These are phyloP conservation scores for Cantharellus cinnabarinus DNA, from an alignment of 768 basidiomycete species.

Conservation along the genomic window DNA sequence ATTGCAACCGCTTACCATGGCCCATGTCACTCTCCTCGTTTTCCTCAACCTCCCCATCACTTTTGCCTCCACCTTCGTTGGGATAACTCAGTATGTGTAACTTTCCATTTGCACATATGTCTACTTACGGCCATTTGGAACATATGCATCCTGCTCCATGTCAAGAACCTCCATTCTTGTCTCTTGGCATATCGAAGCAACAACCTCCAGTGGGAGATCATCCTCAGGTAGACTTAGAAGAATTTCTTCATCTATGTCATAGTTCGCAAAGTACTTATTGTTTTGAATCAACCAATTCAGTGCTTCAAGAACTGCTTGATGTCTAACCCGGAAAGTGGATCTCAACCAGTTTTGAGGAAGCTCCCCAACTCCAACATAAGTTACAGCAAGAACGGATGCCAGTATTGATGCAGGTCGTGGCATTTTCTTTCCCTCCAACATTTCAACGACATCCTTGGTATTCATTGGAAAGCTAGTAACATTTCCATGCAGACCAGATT, in stretches of 20 bases:
- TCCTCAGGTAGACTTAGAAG: no score
- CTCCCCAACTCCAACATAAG: slow-evolving; percentile 17
- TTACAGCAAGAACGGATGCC: slow-evolving; percentile 17
- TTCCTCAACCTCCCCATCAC: no score
- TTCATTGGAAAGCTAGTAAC: slow-evolving; percentile 18
- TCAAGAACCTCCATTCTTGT: no score
- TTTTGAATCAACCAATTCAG: slow-evolving; percentile 20
- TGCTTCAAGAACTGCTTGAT: slow-evolving; percentile 14
- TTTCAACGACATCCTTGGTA: slow-evolving; percentile 12
- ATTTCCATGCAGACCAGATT: slow-evolving; percentile 20
- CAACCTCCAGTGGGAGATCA: no score
- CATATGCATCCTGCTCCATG: no score
- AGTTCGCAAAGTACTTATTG: slow-evolving; percentile 18
- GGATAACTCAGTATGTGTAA: no score
- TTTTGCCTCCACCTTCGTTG: no score
- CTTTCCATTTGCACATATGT: no score
- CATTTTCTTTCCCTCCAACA: slow-evolving; percentile 20
- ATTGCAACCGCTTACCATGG: no score
- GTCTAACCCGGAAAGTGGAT: slow-evolving; percentile 17
- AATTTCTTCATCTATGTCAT: slow-evolving; percentile 15
- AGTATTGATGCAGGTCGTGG: slow-evolving; percentile 16
- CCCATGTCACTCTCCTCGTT: no score
- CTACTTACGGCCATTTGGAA: no score
- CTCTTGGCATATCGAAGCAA: no score
- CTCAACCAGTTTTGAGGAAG: slow-evolving; percentile 15